These are phyloP conservation scores for Phenoliferia sp. DNA, from an alignment of 1,284 basidiomycete species.

Conservation along the genomic window DNA sequence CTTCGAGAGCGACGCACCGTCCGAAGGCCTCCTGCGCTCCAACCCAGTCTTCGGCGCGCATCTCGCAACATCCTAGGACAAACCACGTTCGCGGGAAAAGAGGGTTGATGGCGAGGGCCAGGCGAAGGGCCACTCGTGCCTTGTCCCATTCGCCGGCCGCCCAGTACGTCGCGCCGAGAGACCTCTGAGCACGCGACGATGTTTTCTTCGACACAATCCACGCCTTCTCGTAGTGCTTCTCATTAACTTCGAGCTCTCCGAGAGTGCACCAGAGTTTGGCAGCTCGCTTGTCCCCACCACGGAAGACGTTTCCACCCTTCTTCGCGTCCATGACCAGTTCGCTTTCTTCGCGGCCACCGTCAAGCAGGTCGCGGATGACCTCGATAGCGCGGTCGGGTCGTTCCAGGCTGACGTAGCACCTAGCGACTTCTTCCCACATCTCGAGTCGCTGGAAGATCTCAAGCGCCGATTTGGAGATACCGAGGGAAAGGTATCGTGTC, in stretches of 20 bases:
- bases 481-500: slow-evolving; percentile 69
- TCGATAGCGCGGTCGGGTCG: slow-evolving; percentile 65
- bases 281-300: slow-evolving; percentile 53
- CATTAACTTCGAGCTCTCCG: slow-evolving; percentile 76
- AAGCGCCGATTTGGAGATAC: slow-evolving; percentile 77
- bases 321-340: slow-evolving; percentile 61
- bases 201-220: slow-evolving; percentile 75
- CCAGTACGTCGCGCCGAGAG: slow-evolving; percentile 80
- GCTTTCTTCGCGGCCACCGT: slow-evolving; percentile 72
- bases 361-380: slow-evolving; percentile 76
- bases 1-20: slow-evolving; percentile 82
- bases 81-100: slow-evolving; percentile 88
- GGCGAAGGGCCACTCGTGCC: slow-evolving; percentile 63
- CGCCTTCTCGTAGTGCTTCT: slow-evolving; percentile 70
- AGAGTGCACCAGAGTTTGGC: slow-evolving; percentile 95
- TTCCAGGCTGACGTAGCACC: slow-evolving; percentile 76
- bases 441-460: slow-evolving; percentile 88
- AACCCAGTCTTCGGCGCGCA: slow-evolving; percentile 75
- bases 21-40: slow-evolving; percentile 78
- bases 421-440: slow-evolving; percentile 94
- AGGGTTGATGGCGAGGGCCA: slow-evolving; percentile 82
- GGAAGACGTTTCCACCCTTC: slow-evolving; percentile 46
- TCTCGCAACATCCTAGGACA: slow-evolving; percentile 82
- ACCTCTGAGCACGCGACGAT: slow-evolving; percentile 84
- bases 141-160: slow-evolving; percentile 58